Percentiles rank a stretch among this genome's conserved stretches.
These are phyloP conservation scores for Simplicillium sp. DNA, from an alignment of 2,329 filamentous ascomycete species.

Conservation along the genomic window DNA sequence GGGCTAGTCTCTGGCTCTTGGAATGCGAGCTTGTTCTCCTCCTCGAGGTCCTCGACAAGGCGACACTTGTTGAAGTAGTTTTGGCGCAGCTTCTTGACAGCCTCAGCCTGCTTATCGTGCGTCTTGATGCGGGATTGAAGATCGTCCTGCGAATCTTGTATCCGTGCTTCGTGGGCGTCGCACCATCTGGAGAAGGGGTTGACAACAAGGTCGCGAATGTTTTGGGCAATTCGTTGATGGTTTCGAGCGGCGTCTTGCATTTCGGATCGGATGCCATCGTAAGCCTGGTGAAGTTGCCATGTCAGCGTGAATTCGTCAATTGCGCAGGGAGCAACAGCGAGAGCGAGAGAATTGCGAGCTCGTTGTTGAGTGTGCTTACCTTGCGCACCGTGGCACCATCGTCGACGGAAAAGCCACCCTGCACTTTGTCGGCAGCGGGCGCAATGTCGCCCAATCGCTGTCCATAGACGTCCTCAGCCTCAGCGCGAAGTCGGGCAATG, in stretches of 20 bases:
- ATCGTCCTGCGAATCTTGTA: constrained; percentile 92
- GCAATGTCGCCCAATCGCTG: constrained; percentile 73
- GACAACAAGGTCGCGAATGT: constrained; percentile 91
- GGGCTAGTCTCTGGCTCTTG: constrained; percentile 73
- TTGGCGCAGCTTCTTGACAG: constrained; percentile 85
- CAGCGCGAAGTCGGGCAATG: constrained; percentile 86
- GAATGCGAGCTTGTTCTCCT: constrained; percentile 97
- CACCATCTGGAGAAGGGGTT: constrained; percentile 94
- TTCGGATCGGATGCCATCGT: constrained; percentile 83
- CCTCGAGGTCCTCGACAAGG: constrained; percentile 88
- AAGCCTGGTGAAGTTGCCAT: constrained; percentile 50
- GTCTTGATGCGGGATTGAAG: constrained; percentile 84
- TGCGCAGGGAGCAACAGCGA: not conserved
- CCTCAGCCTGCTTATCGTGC: constrained; percentile 84
- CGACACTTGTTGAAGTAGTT: constrained; percentile 99
- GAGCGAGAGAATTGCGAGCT: not conserved
- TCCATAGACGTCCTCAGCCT: constrained; percentile 87
- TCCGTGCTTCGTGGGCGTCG: constrained; percentile 82
- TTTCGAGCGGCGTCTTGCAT: constrained; percentile 86
- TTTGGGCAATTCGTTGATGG: constrained; percentile 92
- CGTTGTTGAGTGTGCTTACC: constrained; percentile 38
- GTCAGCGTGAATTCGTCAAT: constrained; percentile 8
- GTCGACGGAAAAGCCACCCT: constrained; percentile 77
- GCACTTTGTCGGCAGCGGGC: constrained; percentile 69
- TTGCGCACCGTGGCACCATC: constrained; percentile 95